Percentiles rank a stretch among this genome's conserved stretches.
Conservation (phyloP, 2,329 filamentous ascomycete genomes). For the Trichoderma sp. region DNA sequence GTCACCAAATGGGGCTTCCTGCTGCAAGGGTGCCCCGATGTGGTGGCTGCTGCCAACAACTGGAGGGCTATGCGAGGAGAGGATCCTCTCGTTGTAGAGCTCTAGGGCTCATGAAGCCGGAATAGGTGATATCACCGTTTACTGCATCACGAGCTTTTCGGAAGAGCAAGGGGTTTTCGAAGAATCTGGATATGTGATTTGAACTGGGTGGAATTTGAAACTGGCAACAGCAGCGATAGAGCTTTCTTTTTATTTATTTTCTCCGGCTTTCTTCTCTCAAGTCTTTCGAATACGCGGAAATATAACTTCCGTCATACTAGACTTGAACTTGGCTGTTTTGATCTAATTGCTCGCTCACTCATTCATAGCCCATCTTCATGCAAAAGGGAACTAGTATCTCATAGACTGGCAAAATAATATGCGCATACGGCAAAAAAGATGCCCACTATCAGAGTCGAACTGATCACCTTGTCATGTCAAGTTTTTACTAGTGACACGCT, state of each 20-base stretch:
- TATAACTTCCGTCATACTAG: too few species aligned
- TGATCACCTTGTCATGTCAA: constrained; percentile 30
- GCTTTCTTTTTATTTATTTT: neutral
- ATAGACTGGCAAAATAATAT: neutral
- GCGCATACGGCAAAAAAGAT: constrained; percentile 11
- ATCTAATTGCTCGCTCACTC: too few species aligned
- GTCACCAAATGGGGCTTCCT: constrained; percentile 22
- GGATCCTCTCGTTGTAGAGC: constrained; percentile 26
- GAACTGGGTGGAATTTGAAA: neutral
- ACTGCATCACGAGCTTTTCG: too few species aligned
- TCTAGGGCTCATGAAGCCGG: neutral
- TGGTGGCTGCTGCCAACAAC: constrained; percentile 19
- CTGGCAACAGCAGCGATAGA: neutral
- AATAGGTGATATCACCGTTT: neutral
- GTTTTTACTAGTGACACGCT: constrained; percentile 30
- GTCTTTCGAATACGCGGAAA: too few species aligned
- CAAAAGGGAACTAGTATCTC: too few species aligned
- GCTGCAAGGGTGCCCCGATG: constrained; percentile 24
- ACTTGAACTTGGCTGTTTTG: too few species aligned
- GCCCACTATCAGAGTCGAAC: constrained; percentile 30
- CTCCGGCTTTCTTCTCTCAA: neutral
- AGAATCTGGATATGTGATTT: neutral
- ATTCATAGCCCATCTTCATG: too few species aligned
- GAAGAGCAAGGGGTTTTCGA: neutral
- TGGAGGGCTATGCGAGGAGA: constrained; percentile 24